phyloP scores from a whole-genome alignment of 257 asterid species.

The Solanum neorickii region DNA sequence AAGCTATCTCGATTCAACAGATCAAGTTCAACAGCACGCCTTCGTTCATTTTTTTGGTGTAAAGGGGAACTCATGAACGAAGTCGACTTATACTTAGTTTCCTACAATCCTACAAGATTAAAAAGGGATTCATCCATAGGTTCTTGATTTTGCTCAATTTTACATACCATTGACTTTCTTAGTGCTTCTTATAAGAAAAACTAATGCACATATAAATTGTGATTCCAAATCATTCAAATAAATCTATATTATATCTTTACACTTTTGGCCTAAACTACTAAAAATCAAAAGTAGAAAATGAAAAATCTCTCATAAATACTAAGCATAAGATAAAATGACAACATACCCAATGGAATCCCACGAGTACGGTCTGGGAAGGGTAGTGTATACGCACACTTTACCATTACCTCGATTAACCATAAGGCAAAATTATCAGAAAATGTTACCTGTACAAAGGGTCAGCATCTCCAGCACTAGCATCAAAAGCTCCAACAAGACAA shows the following conservation, averaged over 20 bases:
- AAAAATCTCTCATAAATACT: background rate
- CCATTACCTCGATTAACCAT: background rate
- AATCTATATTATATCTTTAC: background rate
- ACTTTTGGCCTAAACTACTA: background rate
- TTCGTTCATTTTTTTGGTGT: background rate
- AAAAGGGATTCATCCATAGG: background rate
- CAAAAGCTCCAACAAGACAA: slow-evolving; percentile 16
- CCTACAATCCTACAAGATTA: background rate
- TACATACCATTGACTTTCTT: background rate
- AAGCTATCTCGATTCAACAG: background rate
- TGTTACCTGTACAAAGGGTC: slow-evolving; percentile 22
- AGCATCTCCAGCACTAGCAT: slow-evolving; percentile 39
- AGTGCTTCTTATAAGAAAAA: background rate
- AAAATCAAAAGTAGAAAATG: background rate
- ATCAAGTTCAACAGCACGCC: background rate
- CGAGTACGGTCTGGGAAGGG: background rate
- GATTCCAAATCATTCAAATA: background rate
- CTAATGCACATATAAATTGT: background rate
- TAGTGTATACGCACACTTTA: background rate
- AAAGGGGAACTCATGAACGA: background rate
- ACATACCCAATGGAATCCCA: background rate
- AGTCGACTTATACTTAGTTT: background rate
- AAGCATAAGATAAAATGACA: background rate
- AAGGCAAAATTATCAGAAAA: background rate
- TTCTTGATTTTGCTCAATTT: background rate